Evolutionary conservation across 2,329 filamentous ascomycete genomes (phyloP).

Genomic region (Colletotrichum sojae): DNA sequence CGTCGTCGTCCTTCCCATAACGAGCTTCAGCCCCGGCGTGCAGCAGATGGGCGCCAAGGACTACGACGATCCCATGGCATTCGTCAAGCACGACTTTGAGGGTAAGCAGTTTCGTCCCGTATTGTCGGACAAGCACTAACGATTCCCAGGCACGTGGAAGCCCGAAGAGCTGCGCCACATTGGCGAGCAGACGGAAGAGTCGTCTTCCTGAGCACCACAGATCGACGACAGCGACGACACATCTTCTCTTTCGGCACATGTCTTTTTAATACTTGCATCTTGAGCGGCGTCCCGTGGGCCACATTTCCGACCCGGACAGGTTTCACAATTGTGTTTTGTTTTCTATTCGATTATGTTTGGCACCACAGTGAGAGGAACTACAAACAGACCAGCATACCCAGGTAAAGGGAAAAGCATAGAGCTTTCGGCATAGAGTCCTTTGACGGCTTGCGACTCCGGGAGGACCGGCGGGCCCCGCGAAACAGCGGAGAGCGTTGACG

Average conservation of each 20-base stretch:
- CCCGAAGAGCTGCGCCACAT: slow-evolving; percentile 80
- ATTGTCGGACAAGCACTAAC: not conserved
- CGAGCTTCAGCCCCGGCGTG: slow-evolving; percentile 96
- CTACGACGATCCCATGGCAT: slow-evolving; percentile 93
- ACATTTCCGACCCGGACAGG: slow-evolving; percentile 11
- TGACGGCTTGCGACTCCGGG: slow-evolving; percentile 3
- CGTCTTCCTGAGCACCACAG: slow-evolving; percentile 36
- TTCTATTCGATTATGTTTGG: slow-evolving; percentile 14
- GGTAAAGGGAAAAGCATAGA: slow-evolving; percentile 32
- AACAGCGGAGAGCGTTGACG: not conserved
- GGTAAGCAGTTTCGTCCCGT: slow-evolving; percentile 68
- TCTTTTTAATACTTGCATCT: slow-evolving; percentile 36
- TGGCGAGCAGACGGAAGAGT: slow-evolving; percentile 60
- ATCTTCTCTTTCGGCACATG: slow-evolving; percentile 15
- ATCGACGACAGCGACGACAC: slow-evolving; percentile 16
- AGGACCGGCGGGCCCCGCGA: not conserved
- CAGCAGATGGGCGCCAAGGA: slow-evolving; percentile 93
- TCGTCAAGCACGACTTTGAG: slow-evolving; percentile 97
- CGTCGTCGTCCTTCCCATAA: slow-evolving; percentile 94
- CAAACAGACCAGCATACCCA: slow-evolving; percentile 31
- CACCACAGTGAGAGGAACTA: slow-evolving; percentile 10
- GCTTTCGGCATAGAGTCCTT: slow-evolving; percentile 34
- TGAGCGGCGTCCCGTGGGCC: slow-evolving; percentile 21
- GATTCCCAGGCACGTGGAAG: slow-evolving; percentile 78
- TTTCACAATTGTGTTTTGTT: slow-evolving; percentile 8